Base-by-base conservation (phyloP, 805 yeast species). In the Myxozyma neglecta region DNA sequence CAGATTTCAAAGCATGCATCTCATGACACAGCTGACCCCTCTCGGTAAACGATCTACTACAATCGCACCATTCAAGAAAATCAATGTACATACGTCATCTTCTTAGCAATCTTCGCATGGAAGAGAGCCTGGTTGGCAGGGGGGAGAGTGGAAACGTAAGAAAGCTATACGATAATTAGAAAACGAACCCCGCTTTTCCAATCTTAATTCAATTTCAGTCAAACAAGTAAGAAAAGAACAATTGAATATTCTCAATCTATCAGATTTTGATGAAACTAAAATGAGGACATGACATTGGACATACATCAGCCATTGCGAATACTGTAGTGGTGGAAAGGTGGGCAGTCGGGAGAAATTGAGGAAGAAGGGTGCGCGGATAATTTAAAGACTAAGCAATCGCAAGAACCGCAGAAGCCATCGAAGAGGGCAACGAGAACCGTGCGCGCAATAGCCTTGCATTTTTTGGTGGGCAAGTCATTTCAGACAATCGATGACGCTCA, bases 121-220 rank as follows among this genome's bases (percentile, higher is more conserved):
- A 64, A 64, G 56, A 64, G 67, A 46, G 61, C 56, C 67, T 63
- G 68, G 64, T 57, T 52, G 40, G 67, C 61, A 35, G 68, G 39
- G 13, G 68, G 63, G 14, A 64, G 67, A 37, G 60, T 45, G 49
- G 68, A 57, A 20, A 64, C 52, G 59, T 57, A 64, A 13, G 61
- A 50, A 49, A 64, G 67, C 67, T 64, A 24, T 14, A 16, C 37
- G 36, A 34, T 47, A 34, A 47, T 34, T 47, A 29, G 51, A 24
- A 29, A 32, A 47, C 39, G 24, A 48, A 44, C 45, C 35, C 57
- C 52, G n/a, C 37, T 47, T 16, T 16, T 24, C 29, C 29, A 5
- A 24, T 24, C 29, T 3, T 24, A 3, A 24, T 24, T 24, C 29
- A 24, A 24, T 24, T 24, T 24, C 29, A 24, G 29, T 24, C 29